phyloP scores from a whole-genome alignment of 805 yeast genomes.

The Saturnispora hagleri region DNA sequence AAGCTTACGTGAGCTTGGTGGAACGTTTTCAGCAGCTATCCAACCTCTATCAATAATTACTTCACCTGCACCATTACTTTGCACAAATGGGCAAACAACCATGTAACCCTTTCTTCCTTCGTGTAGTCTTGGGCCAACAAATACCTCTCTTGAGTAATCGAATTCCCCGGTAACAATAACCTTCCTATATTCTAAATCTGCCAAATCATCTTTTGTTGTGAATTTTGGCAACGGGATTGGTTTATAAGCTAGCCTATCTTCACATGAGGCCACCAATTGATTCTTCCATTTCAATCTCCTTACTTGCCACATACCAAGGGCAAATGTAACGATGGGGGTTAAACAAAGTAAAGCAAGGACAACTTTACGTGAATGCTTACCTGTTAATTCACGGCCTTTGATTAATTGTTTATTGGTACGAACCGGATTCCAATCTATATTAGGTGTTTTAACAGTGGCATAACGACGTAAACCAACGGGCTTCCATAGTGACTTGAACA shows the following conservation, averaged over 20 bases:
- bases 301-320: constrained; percentile 90
- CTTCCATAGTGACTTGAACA: constrained; percentile 1
- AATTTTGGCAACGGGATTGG: constrained; percentile 64
- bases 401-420: constrained; percentile 35
- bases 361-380: constrained; percentile 19
- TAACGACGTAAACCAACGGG: constrained; percentile 12
- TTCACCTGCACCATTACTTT: constrained; percentile 67
- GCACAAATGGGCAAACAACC: constrained; percentile 71
- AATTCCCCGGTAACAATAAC: constrained; percentile 71
- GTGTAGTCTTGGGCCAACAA: constrained; percentile 80
- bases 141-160: constrained; percentile 77
- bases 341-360: constrained; percentile 39
- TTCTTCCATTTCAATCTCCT: constrained; percentile 82
- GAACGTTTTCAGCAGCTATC: constrained; percentile 62
- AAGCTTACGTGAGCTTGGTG: constrained; percentile 45
- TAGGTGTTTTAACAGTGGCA: constrained; percentile 49
- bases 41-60: constrained; percentile 87
- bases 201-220: constrained; percentile 53
- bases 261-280: constrained; percentile 70
- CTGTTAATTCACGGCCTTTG: constrained; percentile 22
- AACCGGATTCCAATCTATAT: constrained; percentile 80
- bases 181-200: constrained; percentile 71
- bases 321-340: constrained; percentile 83
- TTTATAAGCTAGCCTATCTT: constrained; percentile 65
- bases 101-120: constrained; percentile 71